Evolutionary conservation across 2,329 filamentous ascomycete species (phyloP).

Genomic region (Penicillium sp.): DNA sequence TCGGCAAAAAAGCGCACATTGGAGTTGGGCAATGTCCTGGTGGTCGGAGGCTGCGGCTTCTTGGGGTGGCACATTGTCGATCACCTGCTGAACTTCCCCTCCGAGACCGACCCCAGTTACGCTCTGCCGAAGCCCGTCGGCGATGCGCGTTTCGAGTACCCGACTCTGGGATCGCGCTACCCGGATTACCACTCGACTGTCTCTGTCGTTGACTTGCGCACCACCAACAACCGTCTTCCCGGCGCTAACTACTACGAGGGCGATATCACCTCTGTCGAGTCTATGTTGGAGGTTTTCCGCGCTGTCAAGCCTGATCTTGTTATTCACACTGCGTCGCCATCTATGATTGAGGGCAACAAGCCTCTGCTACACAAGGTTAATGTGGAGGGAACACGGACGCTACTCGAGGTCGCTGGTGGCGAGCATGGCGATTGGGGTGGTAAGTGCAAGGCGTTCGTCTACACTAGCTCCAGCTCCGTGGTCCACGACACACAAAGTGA

Average conservation of each 20-base stretch:
- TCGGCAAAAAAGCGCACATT: constrained; percentile 34
- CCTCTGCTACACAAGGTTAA: constrained; percentile 78
- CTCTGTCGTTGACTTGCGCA: constrained; percentile 71
- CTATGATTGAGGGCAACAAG: constrained; percentile 52
- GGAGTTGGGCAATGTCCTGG: constrained; percentile 67
- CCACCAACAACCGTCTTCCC: constrained; percentile 64
- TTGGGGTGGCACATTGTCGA: constrained; percentile 79
- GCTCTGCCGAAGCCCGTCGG: constrained; percentile 37
- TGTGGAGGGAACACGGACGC: constrained; percentile 76
- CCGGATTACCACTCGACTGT: constrained; percentile 53
- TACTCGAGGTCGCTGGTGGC: constrained; percentile 68
- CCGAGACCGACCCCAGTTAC: constrained; percentile 43
- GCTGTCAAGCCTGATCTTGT: constrained; percentile 75
- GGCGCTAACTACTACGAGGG: constrained; percentile 69
- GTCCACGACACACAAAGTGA: constrained; percentile 78
- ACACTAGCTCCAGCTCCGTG: constrained; percentile 86
- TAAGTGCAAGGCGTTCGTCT: constrained; percentile 71
- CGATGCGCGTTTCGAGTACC: constrained; percentile 41
- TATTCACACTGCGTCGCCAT: constrained; percentile 83
- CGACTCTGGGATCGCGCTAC: constrained; percentile 41
- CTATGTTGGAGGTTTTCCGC: constrained; percentile 63
- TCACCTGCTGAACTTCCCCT: constrained; percentile 64
- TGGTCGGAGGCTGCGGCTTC: constrained; percentile 82
- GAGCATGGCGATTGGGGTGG: constrained; percentile 62
- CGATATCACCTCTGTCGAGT: constrained; percentile 69